Evolutionary conservation across 2,329 filamentous ascomycete genomes (phyloP).

Genomic region (Gremmenia infestans): DNA sequence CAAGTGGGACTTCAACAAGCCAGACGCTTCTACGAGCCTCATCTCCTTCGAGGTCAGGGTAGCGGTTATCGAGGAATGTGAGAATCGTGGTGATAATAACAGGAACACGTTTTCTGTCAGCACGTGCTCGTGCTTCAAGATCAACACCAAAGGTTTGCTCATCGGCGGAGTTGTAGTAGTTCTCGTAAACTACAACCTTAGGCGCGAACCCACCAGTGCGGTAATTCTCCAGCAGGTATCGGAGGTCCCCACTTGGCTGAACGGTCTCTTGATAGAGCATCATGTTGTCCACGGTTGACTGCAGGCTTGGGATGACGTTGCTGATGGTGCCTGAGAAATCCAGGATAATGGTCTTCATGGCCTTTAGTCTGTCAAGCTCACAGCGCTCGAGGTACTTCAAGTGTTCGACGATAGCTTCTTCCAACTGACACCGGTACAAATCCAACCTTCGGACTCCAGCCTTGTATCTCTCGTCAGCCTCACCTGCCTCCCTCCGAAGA

Average conservation of each 20-base stretch:
- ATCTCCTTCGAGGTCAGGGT: conserved; percentile 94
- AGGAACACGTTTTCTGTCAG: conserved; percentile 92
- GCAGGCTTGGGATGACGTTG: conserved; percentile 94
- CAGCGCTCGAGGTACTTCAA: conserved; percentile 96
- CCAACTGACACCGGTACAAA: conserved; percentile 85
- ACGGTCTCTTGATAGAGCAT: conserved; percentile 98
- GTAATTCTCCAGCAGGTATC: conserved; percentile 95
- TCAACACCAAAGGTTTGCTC: conserved; percentile 98
- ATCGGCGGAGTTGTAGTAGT: conserved; percentile 97
- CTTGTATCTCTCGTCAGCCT: conserved; percentile 94
- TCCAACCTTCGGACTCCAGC: conserved; percentile 79
- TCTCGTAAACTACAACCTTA: conserved; percentile 90
- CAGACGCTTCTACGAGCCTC: conserved; percentile 89
- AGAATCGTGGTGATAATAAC: conserved; percentile 87
- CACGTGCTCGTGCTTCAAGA: conserved; percentile 87
- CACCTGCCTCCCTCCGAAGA: conserved; percentile 79
- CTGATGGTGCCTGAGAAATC: conserved; percentile 97
- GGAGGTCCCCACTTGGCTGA: conserved; percentile 83
- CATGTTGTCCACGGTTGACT: conserved; percentile 97
- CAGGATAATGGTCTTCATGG: conserved; percentile 95
- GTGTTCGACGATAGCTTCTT: conserved; percentile 89
- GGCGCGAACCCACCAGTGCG: conserved; percentile 90
- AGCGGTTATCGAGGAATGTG: conserved; percentile 93
- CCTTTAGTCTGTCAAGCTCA: conserved; percentile 91
- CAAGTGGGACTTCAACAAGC: conserved; percentile 85